A percentile compares a stretch with the other conserved stretches of the same genome.
These are phyloP conservation scores for Plectosphaerella cucumerina DNA, from an alignment of 2,329 filamentous ascomycete species.

Conservation along the genomic window DNA sequence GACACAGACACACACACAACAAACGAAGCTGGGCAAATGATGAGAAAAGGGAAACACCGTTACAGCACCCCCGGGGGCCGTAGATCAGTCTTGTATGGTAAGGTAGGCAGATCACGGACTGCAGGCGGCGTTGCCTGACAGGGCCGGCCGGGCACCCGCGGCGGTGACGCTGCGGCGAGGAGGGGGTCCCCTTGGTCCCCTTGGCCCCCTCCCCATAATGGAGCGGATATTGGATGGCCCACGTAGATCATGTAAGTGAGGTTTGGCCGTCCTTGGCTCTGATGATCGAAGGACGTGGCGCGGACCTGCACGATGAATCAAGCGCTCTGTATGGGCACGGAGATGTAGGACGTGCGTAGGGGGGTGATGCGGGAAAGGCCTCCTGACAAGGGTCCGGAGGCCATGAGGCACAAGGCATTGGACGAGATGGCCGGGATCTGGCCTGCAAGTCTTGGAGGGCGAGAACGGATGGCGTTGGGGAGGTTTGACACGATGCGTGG, in stretches of 20 bases:
- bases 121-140: background rate
- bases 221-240: constrained; percentile 2
- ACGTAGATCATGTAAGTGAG: constrained; percentile 4
- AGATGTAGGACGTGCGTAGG: too few relatives aligned
- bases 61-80: background rate
- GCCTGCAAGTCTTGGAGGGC: background rate
- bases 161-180: background rate
- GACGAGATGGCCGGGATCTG: background rate
- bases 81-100: constrained; percentile 1
- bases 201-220: background rate
- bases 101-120: background rate
- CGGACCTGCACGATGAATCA: background rate
- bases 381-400: background rate
- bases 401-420: background rate
- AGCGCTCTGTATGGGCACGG: too few relatives aligned
- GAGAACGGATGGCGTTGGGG: constrained; percentile 3
- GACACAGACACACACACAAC: background rate
- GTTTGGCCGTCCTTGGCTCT: background rate
- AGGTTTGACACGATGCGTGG: background rate
- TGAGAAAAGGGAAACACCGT: background rate
- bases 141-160: too few relatives aligned
- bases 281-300: background rate
- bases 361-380: background rate
- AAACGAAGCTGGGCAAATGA: background rate
- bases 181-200: background rate